A percentile compares a stretch with the other conserved stretches of the same genome.
These are phyloP conservation scores for Piromyces sp. DNA, from an alignment of 192 early-diverging fungal genomes.

Conservation along the genomic window DNA sequence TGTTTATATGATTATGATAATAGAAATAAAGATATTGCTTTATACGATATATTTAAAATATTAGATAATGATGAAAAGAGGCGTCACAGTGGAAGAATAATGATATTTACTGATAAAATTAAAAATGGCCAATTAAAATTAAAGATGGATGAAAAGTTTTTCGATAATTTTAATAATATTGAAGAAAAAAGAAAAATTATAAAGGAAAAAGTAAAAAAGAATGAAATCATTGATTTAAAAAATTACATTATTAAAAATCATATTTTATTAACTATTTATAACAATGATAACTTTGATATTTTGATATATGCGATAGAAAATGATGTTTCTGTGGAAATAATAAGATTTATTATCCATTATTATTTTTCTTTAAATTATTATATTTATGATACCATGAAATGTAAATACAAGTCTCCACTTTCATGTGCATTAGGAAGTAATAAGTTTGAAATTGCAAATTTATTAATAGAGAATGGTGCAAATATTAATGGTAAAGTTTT, in stretches of 20 bases:
- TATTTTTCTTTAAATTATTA: neutral
- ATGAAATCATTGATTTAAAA: neutral
- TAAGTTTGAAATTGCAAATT: neutral
- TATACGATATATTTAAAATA: neutral
- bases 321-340: neutral
- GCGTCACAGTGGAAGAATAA: neutral
- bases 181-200: neutral
- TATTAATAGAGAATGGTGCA: neutral
- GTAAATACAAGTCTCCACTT: neutral
- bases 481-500: neutral
- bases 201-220: neutral
- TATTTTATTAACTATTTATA: neutral
- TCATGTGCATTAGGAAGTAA: neutral
- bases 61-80: neutral
- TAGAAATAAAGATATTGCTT: neutral
- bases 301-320: neutral
- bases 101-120: neutral
- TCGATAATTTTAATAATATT: neutral
- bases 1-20: neutral
- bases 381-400: neutral
- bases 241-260: neutral
- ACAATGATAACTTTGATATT: neutral
- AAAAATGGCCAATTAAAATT: neutral
- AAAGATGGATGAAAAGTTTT: neutral
- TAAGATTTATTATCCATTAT: neutral